Percentiles rank a stretch among this genome's conserved stretches.
Evolutionary conservation across 2,329 filamentous ascomycete genomes (phyloP).

Genomic region (Ceratocystis albifundus): DNA sequence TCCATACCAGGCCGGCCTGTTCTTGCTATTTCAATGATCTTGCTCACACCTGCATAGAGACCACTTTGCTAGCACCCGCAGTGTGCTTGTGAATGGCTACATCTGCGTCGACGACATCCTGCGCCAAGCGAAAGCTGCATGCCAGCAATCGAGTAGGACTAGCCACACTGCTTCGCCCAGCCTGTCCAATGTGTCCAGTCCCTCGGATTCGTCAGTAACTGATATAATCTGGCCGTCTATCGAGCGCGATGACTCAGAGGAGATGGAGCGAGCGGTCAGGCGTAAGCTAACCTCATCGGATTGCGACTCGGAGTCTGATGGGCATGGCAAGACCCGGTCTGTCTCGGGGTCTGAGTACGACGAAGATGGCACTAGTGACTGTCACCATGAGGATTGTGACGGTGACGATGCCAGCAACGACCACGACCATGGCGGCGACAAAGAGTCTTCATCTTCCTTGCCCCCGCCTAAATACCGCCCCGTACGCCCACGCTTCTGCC

Average conservation of each 20-base stretch:
- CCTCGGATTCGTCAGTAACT: too few relatives aligned
- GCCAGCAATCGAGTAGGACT: neutral
- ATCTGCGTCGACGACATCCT: neutral
- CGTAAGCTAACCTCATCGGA: neutral
- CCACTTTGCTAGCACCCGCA: neutral
- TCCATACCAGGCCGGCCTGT: neutral
- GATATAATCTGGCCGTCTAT: too few relatives aligned
- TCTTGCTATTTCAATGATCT: neutral
- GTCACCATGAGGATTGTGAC: too few relatives aligned
- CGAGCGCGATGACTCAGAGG: too few relatives aligned
- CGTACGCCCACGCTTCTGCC: neutral
- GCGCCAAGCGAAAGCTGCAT: neutral
- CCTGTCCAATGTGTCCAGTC: too few relatives aligned
- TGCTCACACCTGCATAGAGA: slow-evolving; percentile 4
- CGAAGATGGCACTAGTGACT: too few relatives aligned
- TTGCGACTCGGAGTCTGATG: neutral
- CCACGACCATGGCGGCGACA: too few relatives aligned
- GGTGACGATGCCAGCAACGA: too few relatives aligned
- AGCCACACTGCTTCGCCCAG: too few relatives aligned
- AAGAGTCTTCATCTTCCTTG: neutral
- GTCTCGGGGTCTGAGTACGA: too few relatives aligned
- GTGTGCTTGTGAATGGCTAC: neutral
- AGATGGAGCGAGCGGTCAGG: neutral
- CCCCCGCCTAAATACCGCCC: neutral
- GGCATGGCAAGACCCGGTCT: neutral